Percentiles rank a stretch among this genome's conserved stretches.
Conservation (phyloP, 768 basidiomycete genomes). For the Pholiota molesta region DNA sequence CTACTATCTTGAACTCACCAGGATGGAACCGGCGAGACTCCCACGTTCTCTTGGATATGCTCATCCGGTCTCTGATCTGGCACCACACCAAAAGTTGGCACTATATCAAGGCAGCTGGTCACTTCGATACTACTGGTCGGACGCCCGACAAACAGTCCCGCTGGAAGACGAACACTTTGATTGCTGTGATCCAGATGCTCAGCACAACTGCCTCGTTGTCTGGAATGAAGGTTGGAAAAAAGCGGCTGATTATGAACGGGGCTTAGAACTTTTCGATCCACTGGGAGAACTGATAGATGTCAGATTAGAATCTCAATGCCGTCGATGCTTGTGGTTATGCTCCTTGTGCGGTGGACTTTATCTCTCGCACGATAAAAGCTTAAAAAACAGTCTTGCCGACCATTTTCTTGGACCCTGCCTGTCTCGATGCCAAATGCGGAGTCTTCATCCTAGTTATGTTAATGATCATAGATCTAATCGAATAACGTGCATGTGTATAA, state of each 20-base stretch:
- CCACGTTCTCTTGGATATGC: not conserved
- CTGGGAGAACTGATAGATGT: not conserved
- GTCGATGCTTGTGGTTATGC: too few relatives aligned
- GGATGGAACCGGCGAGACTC: not conserved
- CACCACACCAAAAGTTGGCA: not conserved
- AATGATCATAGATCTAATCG: too few relatives aligned
- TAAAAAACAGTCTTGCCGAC: not conserved
- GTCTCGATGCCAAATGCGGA: too few relatives aligned
- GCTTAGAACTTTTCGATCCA: not conserved
- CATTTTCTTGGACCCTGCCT: not conserved
- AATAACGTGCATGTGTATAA: too few relatives aligned
- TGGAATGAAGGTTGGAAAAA: not conserved
- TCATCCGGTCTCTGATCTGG: not conserved
- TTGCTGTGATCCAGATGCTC: not conserved
- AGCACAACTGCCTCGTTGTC: not conserved
- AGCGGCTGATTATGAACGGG: too few relatives aligned
- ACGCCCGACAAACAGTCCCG: too few relatives aligned
- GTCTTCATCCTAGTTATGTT: too few relatives aligned
- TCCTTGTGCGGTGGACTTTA: not conserved
- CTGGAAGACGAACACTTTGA: not conserved
- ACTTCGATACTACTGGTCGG: not conserved
- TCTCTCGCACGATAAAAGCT: not conserved
- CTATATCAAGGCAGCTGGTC: slow-evolving; percentile 3
- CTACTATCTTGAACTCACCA: not conserved
- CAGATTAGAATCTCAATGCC: too few relatives aligned